Percentiles rank a stretch among this genome's conserved stretches.
Evolutionary conservation across 768 basidiomycete species (phyloP).

Genomic region (Suillus luteus): DNA sequence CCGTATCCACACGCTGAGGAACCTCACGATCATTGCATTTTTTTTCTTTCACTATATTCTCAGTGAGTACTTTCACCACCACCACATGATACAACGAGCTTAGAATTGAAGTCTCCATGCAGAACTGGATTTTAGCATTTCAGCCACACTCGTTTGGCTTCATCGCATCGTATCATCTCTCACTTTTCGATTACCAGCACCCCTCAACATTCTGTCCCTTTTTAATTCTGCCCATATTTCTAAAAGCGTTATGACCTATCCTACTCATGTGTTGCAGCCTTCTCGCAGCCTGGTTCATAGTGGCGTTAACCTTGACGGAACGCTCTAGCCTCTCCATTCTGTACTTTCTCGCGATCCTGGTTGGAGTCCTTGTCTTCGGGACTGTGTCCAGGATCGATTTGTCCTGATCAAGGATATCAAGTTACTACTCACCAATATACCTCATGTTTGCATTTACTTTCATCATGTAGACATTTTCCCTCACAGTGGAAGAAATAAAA

Average conservation of each 20-base stretch:
- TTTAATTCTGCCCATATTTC: conserved; percentile 1
- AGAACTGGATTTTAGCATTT: conserved; percentile 1
- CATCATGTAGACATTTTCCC: not conserved
- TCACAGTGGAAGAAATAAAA: conserved; percentile 3
- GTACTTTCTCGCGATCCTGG: not conserved
- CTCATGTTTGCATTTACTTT: not conserved
- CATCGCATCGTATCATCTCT: conserved; percentile 1
- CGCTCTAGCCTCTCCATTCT: too few relatives aligned
- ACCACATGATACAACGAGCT: not conserved
- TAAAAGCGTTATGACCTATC: conserved; percentile 2
- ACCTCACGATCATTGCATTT: conserved; percentile 9
- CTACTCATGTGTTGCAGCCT: not conserved
- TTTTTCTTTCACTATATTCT: not conserved
- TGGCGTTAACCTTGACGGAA: not conserved
- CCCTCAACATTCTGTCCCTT: conserved; percentile 1
- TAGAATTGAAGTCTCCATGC: not conserved
- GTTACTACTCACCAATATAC: not conserved
- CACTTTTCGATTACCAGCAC: not conserved
- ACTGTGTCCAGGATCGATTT: not conserved
- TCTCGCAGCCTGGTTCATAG: not conserved
- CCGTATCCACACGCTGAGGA: not conserved
- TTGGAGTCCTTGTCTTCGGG: not conserved
- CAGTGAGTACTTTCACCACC: not conserved
- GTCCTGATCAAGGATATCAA: conserved; percentile 1
- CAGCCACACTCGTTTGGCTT: conserved; percentile 2